Evolutionary conservation across 2,329 filamentous ascomycete genomes (phyloP).

Genomic region (Stachybotrys chlorohalonatus): DNA sequence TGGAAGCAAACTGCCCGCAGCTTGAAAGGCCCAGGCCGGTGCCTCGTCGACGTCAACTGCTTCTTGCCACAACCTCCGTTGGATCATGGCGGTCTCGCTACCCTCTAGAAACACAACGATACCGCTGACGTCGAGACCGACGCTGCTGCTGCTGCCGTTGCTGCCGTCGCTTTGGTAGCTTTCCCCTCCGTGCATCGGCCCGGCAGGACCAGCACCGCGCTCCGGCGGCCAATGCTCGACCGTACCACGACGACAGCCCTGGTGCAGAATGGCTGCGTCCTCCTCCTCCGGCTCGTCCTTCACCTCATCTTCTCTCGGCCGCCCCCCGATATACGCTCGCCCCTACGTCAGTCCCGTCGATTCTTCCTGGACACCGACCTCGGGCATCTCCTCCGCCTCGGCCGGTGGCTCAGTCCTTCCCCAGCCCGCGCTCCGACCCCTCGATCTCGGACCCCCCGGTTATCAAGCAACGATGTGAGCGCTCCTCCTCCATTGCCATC

Average conservation of each 20-base stretch:
- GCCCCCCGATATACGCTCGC: slow-evolving; percentile 30
- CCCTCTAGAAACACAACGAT: not conserved
- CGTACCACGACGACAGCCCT: slow-evolving; percentile 5
- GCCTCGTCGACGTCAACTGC: not conserved
- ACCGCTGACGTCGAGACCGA: not conserved
- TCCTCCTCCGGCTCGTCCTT: slow-evolving; percentile 41
- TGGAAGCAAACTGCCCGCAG: no score
- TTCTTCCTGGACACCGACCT: slow-evolving; percentile 37
- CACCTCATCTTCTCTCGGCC: slow-evolving; percentile 34
- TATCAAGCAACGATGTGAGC: slow-evolving; percentile 44
- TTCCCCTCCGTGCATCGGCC: not conserved
- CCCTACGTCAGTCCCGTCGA: slow-evolving; percentile 33
- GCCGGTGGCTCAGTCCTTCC: slow-evolving; percentile 21
- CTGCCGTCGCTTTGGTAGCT: not conserved
- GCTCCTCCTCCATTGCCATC: slow-evolving; percentile 10
- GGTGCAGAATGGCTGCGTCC: slow-evolving; percentile 26
- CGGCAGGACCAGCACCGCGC: slow-evolving; percentile 20
- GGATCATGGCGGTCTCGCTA: not conserved
- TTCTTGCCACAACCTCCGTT: not conserved
- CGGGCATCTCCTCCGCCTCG: slow-evolving; percentile 32
- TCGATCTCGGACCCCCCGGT: slow-evolving; percentile 43
- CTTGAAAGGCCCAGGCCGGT: no score
- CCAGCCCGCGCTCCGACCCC: slow-evolving; percentile 30
- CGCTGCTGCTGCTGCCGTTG: not conserved
- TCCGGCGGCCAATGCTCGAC: slow-evolving; percentile 16